These are phyloP conservation scores for Pistacia integerrima DNA, from an alignment of 345 rosid species.

Conservation along the genomic window DNA sequence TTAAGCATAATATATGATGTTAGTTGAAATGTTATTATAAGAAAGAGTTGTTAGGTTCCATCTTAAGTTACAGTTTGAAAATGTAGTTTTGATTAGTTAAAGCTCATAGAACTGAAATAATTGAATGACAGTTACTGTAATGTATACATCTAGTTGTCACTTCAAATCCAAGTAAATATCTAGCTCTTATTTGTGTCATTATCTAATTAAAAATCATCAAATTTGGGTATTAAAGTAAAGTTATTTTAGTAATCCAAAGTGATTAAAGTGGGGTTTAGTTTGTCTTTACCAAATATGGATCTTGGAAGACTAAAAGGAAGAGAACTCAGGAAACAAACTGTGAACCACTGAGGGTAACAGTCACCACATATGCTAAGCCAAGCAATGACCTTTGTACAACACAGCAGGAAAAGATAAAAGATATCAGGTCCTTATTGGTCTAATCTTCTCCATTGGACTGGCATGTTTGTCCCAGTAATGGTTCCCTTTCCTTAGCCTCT, in stretches of 20 bases:
- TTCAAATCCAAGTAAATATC: background rate
- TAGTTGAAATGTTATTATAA: background rate
- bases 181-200: too few species aligned
- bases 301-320: background rate
- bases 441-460: slow-evolving; percentile 12
- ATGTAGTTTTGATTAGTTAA: background rate
- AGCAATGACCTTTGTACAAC: background rate
- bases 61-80: background rate
- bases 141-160: background rate
- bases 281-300: background rate
- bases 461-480: slow-evolving; percentile 8
- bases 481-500: background rate
- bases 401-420: background rate
- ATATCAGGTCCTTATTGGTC: background rate
- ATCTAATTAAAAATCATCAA: background rate
- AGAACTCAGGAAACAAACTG: background rate
- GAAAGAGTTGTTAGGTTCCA: background rate
- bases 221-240: background rate
- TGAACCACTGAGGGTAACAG: background rate
- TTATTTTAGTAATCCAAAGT: background rate
- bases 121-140: background rate
- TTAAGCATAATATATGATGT: background rate
- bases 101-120: too few species aligned
- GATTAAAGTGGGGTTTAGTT: background rate
- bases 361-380: background rate